Base-by-base conservation (phyloP, 345 rosid species). In the Syzygium aromaticum region DNA sequence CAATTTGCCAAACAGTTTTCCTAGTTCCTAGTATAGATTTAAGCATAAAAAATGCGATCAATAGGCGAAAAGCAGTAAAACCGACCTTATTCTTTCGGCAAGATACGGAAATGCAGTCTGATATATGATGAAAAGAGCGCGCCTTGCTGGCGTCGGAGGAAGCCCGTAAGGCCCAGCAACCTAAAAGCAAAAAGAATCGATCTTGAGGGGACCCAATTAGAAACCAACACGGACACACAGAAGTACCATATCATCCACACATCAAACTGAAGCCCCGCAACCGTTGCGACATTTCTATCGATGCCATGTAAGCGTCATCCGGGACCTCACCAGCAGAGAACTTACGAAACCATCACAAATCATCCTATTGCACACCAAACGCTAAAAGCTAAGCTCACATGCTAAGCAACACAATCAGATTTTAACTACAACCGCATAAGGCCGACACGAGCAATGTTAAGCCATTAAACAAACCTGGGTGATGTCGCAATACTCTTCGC, bases 61-160 rank as follows among this genome's bases (percentile, higher is more conserved):
- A 38, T 27, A 38, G 82, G 25, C 1, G 52, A 54, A 63, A 22
- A 52, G 30, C 14, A 30, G 87, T 63, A 54, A 51, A 51, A 16
- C 7, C 33, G 51, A 95, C 99, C 99, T 98, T 23, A 98, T 94
- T 92, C 98, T 94, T 88, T 95, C 98, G 1, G 97, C 95, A 43
- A 98, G 92, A 89, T 96, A 98, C 28, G 99, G 98, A 88, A 95
- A 91, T 5, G 96, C 94, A 6, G 97, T 94, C 86, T 95, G 98
- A 78, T 94, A 98, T 51, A 98, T 85, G 77, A 98, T 96, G 89
- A 95, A 96, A 89, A 98, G 95, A 77, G 95, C 94, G 54, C 98
- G 97, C 91, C 97, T 94, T 25, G 99, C 99, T 11, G 98, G 99
- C 51, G 98, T 96, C n/a, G 99, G 99, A 52, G 98, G 92, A 86